These are phyloP conservation scores for Allium cepa DNA, from an alignment of 106 monocot genomes.

Conservation along the genomic window DNA sequence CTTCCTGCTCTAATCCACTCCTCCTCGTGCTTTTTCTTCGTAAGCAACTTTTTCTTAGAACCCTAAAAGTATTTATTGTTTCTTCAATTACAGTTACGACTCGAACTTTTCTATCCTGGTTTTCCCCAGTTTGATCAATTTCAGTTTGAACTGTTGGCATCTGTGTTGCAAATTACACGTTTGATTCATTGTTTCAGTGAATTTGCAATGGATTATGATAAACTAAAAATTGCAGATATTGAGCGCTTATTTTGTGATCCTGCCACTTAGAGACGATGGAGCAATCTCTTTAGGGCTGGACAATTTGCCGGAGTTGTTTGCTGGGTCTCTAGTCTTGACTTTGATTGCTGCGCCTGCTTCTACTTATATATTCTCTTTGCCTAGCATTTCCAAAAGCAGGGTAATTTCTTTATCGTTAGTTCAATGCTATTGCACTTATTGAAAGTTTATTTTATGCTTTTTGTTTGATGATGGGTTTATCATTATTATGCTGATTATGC, in stretches of 20 bases:
- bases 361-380: constrained; percentile 69
- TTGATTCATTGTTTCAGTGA: not conserved
- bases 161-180: too few species aligned
- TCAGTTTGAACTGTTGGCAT: too few species aligned
- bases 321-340: constrained; percentile 70
- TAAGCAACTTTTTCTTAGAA: constrained; percentile 15
- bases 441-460: too few species aligned
- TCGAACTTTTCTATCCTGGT: too few species aligned
- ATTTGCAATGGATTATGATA: not conserved
- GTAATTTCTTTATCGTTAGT: constrained; percentile 10
- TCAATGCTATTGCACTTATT: too few species aligned
- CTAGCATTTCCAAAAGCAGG: constrained; percentile 58
- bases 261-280: constrained; percentile 84
- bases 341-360: constrained; percentile 71
- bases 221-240: constrained; percentile 16
- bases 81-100: too few species aligned
- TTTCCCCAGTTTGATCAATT: too few species aligned
- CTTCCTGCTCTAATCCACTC: constrained; percentile 62
- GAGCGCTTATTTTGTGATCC: constrained; percentile 82
- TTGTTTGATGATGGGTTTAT: too few species aligned
- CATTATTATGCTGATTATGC: too few species aligned
- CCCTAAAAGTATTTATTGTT: not conserved
- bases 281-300: constrained; percentile 75
- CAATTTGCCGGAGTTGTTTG: constrained; percentile 71
- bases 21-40: constrained; percentile 92